A percentile compares a stretch with the other conserved stretches of the same genome.
Evolutionary conservation across 2,329 filamentous ascomycete genomes (phyloP).

Genomic region (Colletotrichum limetticola): DNA sequence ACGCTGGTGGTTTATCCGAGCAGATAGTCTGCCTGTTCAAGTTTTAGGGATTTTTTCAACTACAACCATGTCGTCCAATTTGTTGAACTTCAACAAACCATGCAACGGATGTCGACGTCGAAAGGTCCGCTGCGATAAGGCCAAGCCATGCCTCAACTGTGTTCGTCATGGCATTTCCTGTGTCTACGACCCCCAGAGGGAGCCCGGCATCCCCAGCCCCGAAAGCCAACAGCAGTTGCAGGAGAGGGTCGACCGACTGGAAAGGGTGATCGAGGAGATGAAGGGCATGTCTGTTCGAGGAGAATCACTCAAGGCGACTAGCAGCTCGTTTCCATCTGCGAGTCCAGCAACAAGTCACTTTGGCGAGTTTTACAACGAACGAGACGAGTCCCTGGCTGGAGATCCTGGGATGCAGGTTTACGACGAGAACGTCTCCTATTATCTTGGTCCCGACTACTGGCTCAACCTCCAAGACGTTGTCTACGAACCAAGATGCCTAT

Average conservation of each 20-base stretch:
- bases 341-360: conserved; percentile 2
- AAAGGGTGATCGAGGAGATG: conserved; percentile 28
- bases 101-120: conserved; percentile 28
- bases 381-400: conserved; percentile 10
- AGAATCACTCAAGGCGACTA: neutral
- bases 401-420: conserved; percentile 32
- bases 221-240: conserved; percentile 30
- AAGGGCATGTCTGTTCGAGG: conserved; percentile 11
- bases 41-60: neutral
- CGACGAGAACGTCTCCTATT: conserved; percentile 33
- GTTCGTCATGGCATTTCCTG: conserved; percentile 25
- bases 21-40: conserved; percentile 7
- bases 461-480: conserved; percentile 30
- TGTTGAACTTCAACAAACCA: conserved; percentile 25
- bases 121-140: conserved; percentile 34
- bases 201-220: neutral
- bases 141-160: conserved; percentile 30
- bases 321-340: neutral
- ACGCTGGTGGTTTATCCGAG: conserved; percentile 1
- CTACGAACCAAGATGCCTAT: conserved; percentile 31
- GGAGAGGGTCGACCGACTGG: conserved; percentile 28
- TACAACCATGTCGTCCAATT: conserved; percentile 19
- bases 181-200: conserved; percentile 24
- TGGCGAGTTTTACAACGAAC: conserved; percentile 8
- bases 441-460: conserved; percentile 33